Base-by-base conservation (phyloP, 129 eudicot species). In the sunflower (Helianthus annuus) region DNA sequence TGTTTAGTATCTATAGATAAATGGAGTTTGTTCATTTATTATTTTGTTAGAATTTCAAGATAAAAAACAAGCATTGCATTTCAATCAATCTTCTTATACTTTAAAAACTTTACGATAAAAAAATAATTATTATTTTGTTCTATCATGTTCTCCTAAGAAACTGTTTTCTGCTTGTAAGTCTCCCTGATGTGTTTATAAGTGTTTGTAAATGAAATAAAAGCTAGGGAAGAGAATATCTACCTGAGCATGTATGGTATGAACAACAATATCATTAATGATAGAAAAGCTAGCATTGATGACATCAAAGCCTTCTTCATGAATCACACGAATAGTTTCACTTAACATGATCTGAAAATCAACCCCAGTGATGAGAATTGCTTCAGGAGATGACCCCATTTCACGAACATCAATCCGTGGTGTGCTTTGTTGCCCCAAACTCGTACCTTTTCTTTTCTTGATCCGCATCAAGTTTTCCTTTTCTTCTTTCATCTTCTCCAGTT, bases 161-260 rank as follows among this genome's bases (percentile, higher is more conserved):
- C 22, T 19, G 22, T 19, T 19, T 19, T 19, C 22, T 19, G 22
- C 22, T 19, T 19, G 22, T 19, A 19, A 19, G 22, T 19, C 22
- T 19, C 22, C 22, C 22, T 19, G 22, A 19, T 19, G 22, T 19
- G 22, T 19, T 19, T 19, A 19, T 19, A 19, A 19, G 22, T 19
- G 22, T 19, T 19, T 19, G 22, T 19, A 19, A 19, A 19, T 19
- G 22, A 19, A 19, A 19, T 19, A 19, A 19, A 19, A 19, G 22
- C 22, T 19, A 19, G 22, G 22, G 22, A 19, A 19, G 22, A 19
- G 22, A 19, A 19, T 19, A 19, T 19, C 22, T 87, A 92, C 97
- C 96, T 89, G 81, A 46, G 89, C 87, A 70, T 83, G 93, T 32
- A 92, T 86, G 52, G 91, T 86, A 81, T 92, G 97, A 70, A 84